Evolutionary conservation across 2,329 filamentous ascomycete species (phyloP).

Genomic region (Diaporthe batatas): DNA sequence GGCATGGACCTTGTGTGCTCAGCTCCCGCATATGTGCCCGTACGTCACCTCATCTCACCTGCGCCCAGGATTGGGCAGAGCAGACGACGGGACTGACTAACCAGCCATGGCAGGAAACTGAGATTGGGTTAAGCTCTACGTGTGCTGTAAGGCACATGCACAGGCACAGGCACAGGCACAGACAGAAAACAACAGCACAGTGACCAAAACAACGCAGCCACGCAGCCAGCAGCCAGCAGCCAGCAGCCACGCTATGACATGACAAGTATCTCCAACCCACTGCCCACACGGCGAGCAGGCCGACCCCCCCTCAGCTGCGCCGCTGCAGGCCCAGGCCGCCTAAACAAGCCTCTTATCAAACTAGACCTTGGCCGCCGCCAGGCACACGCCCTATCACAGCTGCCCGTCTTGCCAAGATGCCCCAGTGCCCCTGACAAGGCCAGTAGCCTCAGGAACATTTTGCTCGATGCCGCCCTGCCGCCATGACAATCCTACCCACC

Average conservation of each 20-base stretch:
- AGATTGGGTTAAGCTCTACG: conserved; percentile 19
- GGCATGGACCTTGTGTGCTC: conserved; percentile 21
- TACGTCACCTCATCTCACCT: conserved; percentile 31
- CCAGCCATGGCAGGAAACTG: conserved; percentile 22
- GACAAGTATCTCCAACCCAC: conserved; percentile 4
- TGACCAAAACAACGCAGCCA: background rate
- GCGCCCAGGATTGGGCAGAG: background rate
- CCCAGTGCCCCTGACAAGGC: conserved; percentile 32
- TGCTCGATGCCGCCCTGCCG: conserved; percentile 34
- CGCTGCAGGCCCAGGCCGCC: conserved; percentile 33
- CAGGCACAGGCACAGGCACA: background rate
- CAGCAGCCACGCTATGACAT: conserved; percentile 28
- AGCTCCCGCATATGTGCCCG: conserved; percentile 11
- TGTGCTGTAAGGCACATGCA: background rate
- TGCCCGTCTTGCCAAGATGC: conserved; percentile 28
- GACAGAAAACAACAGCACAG: background rate
- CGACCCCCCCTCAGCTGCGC: conserved; percentile 28
- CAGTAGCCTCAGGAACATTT: conserved; percentile 23
- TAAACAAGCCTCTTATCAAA: conserved; percentile 37
- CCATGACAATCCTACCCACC: conserved; percentile 34
- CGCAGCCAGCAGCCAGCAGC: too few species aligned
- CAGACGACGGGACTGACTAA: background rate
- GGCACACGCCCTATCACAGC: conserved; percentile 26
- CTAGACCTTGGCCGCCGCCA: conserved; percentile 31
- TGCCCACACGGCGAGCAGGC: conserved; percentile 11